Evolutionary conservation across 2,329 filamentous ascomycete species (phyloP), one percentile per base, ranked within the genome.

Genomic region (Aureobasidium sp.): DNA sequence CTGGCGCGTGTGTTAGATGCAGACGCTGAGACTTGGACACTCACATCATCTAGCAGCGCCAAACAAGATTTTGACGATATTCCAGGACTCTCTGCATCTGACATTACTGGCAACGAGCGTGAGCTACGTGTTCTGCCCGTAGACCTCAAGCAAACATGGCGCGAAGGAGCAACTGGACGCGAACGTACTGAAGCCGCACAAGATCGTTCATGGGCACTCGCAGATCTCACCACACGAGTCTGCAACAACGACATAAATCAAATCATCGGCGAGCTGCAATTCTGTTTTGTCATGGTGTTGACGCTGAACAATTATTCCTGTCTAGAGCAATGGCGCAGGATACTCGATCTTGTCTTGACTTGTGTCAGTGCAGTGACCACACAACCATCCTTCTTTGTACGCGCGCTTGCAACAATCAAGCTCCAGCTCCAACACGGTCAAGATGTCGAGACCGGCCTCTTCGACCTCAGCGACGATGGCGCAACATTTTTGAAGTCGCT

Each of bases 291-390:
- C 10, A 85, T 84, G 81, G 77, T 84, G 2, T 68, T 87, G 62
- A 85, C 83, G 5, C 74, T 87, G 64, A 85, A 85, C 75, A 87
- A 87, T 68, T 85, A 82, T 68, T 85, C 83, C 2, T 86, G 84
- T 67, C 73, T 86, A 3, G 83, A 86, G 69, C 84, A 87, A 68
- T 87, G 85, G 85, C 85, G 84, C 68, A 74, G 85, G 41, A 66
- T 87, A 11, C 71, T 87, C 10, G 73, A 73, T 1, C 71, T 87
- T 29, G 72, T 85, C 8, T 73, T 87, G 54, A 86, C 83, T 0
- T 85, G 81, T 66, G 76, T 75, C 21, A 69, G 69, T 44, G 83
- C 83, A 2, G 76, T 85, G 16, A 62, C 66, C 10, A 75, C 79
- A 27, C 73, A 78, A 2, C 73, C 80, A 34, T 68, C 68, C 3